Conservation (phyloP, 225 moss, liverwort and hornwort genomes). For the Polytrichum commune region DNA sequence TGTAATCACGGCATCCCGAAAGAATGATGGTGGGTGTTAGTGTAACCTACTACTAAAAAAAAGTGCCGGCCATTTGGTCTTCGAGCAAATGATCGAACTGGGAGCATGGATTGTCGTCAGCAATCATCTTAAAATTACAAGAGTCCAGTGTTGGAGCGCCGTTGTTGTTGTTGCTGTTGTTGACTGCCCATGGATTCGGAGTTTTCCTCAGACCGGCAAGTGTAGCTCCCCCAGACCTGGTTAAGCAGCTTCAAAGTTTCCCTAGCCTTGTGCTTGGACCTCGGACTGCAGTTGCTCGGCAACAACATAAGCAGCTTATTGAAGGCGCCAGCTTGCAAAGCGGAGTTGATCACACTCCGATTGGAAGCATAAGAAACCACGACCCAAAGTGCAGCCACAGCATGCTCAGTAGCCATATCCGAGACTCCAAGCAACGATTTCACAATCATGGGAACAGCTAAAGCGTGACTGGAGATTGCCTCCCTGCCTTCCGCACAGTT, state of each 20-base stretch:
- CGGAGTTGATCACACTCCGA: conserved; percentile 54
- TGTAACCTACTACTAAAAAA: not conserved
- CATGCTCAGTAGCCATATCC: conserved; percentile 63
- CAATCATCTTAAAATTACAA: conserved; percentile 12
- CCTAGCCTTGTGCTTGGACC: conserved; percentile 67
- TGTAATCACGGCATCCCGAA: conserved; percentile 62
- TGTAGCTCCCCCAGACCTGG: conserved; percentile 68
- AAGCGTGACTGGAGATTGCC: conserved; percentile 49
- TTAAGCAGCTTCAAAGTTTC: conserved; percentile 71
- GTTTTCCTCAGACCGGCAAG: conserved; percentile 40
- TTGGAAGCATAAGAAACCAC: conserved; percentile 69
- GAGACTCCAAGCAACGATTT: conserved; percentile 65
- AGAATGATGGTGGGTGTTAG: conserved; percentile 33
- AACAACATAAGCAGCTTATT: conserved; percentile 64
- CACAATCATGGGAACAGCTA: conserved; percentile 68
- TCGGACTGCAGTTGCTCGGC: conserved; percentile 63
- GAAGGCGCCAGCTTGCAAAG: conserved; percentile 79
- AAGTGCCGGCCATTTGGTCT: conserved; percentile 35
- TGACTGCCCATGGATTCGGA: not conserved
- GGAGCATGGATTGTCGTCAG: conserved; percentile 11
- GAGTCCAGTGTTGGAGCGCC: conserved; percentile 24
- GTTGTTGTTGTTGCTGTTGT: not conserved
- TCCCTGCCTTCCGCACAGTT: conserved; percentile 86
- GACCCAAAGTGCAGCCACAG: conserved; percentile 72
- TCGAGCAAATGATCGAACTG: conserved; percentile 40